Evolutionary conservation across 2,329 filamentous ascomycete genomes (phyloP).

Genomic region (Xylariaceae sp.): DNA sequence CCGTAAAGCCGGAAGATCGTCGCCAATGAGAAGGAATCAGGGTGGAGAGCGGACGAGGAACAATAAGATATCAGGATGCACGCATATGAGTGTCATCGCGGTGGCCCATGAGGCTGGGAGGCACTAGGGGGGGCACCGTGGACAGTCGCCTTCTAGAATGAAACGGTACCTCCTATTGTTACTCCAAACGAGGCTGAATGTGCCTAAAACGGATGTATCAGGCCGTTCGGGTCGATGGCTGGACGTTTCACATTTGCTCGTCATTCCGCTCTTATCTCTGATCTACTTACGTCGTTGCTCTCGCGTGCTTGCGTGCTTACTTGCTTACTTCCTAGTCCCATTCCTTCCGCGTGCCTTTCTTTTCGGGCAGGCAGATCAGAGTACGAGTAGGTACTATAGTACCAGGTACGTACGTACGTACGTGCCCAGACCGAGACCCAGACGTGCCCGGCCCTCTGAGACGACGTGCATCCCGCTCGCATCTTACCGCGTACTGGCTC

Average conservation of each 20-base stretch:
- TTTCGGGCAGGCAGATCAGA: background rate
- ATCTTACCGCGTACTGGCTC: slow-evolving; percentile 16
- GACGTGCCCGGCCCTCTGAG: no score
- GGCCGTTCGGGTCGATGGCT: slow-evolving; percentile 8
- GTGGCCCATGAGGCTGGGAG: slow-evolving; percentile 14
- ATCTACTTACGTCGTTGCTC: no score
- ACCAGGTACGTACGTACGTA: no score
- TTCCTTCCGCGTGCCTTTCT: background rate
- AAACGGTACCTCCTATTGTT: slow-evolving; percentile 7
- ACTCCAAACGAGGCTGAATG: slow-evolving; percentile 24
- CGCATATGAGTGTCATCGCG: slow-evolving; percentile 22
- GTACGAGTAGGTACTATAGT: background rate
- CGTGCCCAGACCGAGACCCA: no score
- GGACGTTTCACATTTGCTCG: slow-evolving; percentile 16
- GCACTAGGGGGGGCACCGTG: background rate
- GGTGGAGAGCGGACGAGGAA: slow-evolving; percentile 12
- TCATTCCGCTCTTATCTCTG: slow-evolving; percentile 3
- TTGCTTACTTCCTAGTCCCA: no score
- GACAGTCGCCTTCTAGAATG: slow-evolving; percentile 13
- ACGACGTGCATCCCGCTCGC: background rate
- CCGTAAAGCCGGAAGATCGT: slow-evolving; percentile 16
- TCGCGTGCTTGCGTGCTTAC: no score
- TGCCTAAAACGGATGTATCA: no score
- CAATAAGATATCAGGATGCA: slow-evolving; percentile 21
- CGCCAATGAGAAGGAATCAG: slow-evolving; percentile 16